These are phyloP conservation scores for Biscutella auriculata DNA, from an alignment of 441 rosid genomes.

Conservation along the genomic window DNA sequence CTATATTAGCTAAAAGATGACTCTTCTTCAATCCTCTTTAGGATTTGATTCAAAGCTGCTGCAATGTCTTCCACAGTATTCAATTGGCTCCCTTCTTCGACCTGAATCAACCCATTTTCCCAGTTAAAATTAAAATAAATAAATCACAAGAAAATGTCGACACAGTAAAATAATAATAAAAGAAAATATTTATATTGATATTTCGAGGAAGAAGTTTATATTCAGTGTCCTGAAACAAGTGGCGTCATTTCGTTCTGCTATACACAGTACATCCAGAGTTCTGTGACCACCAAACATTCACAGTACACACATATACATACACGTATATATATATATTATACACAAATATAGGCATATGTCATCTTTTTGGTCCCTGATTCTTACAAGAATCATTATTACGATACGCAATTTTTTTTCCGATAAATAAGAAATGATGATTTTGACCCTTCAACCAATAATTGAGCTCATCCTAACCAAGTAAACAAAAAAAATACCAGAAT, in stretches of 20 bases:
- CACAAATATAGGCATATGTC: too few relatives aligned
- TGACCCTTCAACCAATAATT: conserved; percentile 16
- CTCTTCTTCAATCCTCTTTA: conserved; percentile 40
- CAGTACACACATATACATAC: background rate
- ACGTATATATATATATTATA: too few relatives aligned
- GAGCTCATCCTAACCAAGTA: too few relatives aligned
- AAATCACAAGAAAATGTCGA: too few relatives aligned
- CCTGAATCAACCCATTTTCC: conserved; percentile 33
- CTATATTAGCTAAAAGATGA: background rate
- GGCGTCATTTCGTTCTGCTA: conserved; percentile 18
- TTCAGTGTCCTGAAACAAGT: conserved; percentile 16
- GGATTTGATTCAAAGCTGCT: conserved; percentile 38
- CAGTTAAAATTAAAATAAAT: too few relatives aligned
- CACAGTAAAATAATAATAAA: too few relatives aligned
- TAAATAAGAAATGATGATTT: background rate
- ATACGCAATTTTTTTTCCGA: background rate
- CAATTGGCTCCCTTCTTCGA: conserved; percentile 48
- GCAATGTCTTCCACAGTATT: conserved; percentile 53
- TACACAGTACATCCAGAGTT: conserved; percentile 13
- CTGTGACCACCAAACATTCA: conserved; percentile 7
- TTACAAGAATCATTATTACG: background rate
- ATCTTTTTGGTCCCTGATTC: background rate
- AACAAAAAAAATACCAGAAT: background rate
- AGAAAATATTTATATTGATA: too few relatives aligned
- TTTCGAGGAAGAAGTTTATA: too few relatives aligned